phyloP scores from a whole-genome alignment of 192 early-diverging fungal species.

The Backusella westeae region DNA sequence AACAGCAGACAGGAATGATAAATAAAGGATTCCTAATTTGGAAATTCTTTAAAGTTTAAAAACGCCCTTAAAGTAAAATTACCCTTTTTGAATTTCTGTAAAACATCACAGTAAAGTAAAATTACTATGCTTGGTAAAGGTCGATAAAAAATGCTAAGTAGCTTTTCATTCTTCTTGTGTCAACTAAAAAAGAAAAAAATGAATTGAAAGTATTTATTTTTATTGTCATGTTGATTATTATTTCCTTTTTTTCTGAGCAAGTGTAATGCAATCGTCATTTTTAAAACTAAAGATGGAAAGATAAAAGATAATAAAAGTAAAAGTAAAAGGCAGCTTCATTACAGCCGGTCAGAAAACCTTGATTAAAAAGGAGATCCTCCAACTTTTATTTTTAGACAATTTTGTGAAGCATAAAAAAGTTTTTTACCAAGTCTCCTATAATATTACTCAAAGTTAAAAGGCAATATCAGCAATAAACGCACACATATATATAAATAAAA shows the following conservation, averaged over 20 bases:
- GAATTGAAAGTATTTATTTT: neutral
- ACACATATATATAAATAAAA: neutral
- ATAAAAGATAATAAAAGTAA: neutral
- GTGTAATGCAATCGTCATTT: neutral
- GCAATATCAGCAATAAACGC: neutral
- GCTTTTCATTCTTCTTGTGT: neutral
- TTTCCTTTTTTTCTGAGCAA: neutral
- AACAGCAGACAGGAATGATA: neutral
- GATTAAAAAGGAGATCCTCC: neutral
- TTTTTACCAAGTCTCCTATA: neutral
- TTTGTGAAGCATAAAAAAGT: neutral
- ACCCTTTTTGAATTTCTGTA: neutral
- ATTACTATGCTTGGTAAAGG: neutral
- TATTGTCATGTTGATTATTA: neutral
- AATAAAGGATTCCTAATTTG: neutral
- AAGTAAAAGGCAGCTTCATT: neutral
- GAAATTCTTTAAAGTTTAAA: neutral
- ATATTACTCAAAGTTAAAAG: neutral
- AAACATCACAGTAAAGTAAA: neutral
- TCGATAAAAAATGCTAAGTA: neutral
- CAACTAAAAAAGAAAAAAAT: neutral
- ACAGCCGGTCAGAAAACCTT: neutral
- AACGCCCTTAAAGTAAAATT: neutral
- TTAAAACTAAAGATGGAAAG: neutral
- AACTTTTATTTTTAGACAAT: conserved; percentile 4